Conservation (phyloP, 140 eudicot genomes). For the Cichorium intybus region DNA sequence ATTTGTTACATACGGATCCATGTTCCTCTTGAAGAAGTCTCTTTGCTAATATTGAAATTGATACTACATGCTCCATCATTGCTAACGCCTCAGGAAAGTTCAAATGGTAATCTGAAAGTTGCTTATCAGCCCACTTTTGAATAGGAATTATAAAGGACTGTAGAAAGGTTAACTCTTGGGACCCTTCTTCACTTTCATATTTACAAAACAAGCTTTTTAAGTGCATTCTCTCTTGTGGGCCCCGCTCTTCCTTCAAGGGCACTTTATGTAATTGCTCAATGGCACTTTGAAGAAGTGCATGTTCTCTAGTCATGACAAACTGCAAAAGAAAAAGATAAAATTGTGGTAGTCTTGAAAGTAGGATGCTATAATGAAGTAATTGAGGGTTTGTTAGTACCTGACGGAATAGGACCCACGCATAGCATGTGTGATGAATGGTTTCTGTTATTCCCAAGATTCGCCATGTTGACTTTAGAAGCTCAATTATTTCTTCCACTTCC, state of each 20-base stretch:
- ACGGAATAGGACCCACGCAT: conserved; percentile 94
- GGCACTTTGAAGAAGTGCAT: conserved; percentile 65
- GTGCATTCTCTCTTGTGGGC: conserved; percentile 93
- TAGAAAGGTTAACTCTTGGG: conserved; percentile 65
- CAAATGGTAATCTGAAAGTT: conserved; percentile 85
- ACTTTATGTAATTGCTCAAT: conserved; percentile 82
- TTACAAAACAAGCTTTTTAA: conserved; percentile 79
- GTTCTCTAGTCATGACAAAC: conserved; percentile 91
- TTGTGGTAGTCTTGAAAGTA: not conserved
- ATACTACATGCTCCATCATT: conserved; percentile 76
- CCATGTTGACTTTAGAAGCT: conserved; percentile 98
- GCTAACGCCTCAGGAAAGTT: conserved; percentile 78
- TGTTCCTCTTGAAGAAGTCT: conserved; percentile 95
- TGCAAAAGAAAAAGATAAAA: conserved; percentile 29
- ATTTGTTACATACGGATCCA: conserved; percentile 51
- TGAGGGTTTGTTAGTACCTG: conserved; percentile 52
- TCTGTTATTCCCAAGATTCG: conserved; percentile 94
- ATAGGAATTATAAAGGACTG: conserved; percentile 85
- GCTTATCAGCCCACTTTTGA: conserved; percentile 93
- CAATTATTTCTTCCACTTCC: conserved; percentile 98
- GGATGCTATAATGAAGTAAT: not conserved
- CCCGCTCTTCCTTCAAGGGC: conserved; percentile 93
- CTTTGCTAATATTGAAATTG: conserved; percentile 77
- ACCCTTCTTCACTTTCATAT: conserved; percentile 64
- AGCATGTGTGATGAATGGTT: conserved; percentile 91